Percentiles rank a stretch among this genome's conserved stretches.
These are phyloP conservation scores for Globisporangium rhizosaccharum DNA, from an alignment of 352 stramenopile species.

Conservation along the genomic window DNA sequence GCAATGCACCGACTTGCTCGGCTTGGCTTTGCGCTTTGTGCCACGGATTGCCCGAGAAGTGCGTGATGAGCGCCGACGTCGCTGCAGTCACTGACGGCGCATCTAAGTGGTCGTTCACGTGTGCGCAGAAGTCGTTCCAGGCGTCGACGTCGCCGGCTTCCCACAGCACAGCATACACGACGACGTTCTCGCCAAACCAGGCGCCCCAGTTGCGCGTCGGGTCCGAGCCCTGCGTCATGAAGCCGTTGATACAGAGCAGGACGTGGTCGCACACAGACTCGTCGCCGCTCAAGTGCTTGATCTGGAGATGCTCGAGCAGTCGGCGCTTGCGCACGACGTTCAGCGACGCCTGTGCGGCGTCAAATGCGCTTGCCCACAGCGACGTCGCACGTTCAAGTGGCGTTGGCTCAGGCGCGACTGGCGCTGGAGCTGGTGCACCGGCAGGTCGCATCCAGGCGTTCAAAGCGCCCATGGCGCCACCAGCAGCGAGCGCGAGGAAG, in stretches of 20 bases:
- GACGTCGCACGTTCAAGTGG: slow-evolving; percentile 14
- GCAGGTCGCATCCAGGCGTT: slow-evolving; percentile 60
- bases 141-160: slow-evolving; percentile 63
- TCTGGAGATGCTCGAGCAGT: slow-evolving; percentile 55
- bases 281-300: slow-evolving; percentile 66
- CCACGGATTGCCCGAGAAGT: slow-evolving; percentile 82
- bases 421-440: background rate
- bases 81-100: slow-evolving; percentile 24
- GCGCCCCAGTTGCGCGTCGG: slow-evolving; percentile 55
- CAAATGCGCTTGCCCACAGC: slow-evolving; percentile 66
- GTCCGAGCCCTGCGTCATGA: slow-evolving; percentile 80
- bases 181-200: slow-evolving; percentile 36
- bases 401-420: background rate
- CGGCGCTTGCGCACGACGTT: slow-evolving; percentile 64
- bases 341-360: slow-evolving; percentile 67
- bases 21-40: slow-evolving; percentile 80
- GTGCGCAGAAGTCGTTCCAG: slow-evolving; percentile 78
- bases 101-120: slow-evolving; percentile 62
- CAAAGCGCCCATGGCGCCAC: slow-evolving; percentile 55
- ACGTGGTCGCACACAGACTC: slow-evolving; percentile 48
- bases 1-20: slow-evolving; percentile 63
- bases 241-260: slow-evolving; percentile 79
- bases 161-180: slow-evolving; percentile 72
- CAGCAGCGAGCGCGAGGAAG: slow-evolving; percentile 51
- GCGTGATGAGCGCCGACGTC: slow-evolving; percentile 51